Conservation (phyloP, 371 early-diverging fungal genomes). For the Fennellomyces sp. region DNA sequence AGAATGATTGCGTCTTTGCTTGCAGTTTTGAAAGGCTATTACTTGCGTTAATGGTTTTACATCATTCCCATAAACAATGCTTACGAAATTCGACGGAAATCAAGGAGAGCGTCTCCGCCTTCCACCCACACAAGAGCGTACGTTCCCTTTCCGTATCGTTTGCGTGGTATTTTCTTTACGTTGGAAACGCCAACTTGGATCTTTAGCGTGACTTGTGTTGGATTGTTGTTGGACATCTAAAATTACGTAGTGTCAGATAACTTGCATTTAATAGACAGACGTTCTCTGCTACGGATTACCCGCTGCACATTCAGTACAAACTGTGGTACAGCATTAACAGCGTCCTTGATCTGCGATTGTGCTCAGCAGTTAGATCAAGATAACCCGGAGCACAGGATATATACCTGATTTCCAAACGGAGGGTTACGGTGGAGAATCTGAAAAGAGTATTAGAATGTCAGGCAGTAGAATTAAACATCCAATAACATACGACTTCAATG, state of each 20-base stretch:
- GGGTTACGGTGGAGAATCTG: slow-evolving; percentile 52
- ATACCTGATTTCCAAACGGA: slow-evolving; percentile 53
- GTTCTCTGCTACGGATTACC: neutral
- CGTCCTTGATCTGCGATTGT: slow-evolving; percentile 11
- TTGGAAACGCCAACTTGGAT: slow-evolving; percentile 19
- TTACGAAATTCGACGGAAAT: slow-evolving; percentile 46
- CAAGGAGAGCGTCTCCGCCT: slow-evolving; percentile 27
- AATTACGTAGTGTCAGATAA: neutral
- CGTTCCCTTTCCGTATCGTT: slow-evolving; percentile 25
- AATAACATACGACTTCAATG: slow-evolving; percentile 40
- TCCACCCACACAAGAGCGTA: slow-evolving; percentile 40
- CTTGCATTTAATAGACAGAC: neutral
- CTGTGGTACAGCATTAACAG: slow-evolving; percentile 17
- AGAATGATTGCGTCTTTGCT: slow-evolving; percentile 16
- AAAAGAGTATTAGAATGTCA: neutral
- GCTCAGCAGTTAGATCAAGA: neutral
- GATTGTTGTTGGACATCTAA: neutral
- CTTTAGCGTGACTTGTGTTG: neutral
- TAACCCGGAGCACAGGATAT: neutral
- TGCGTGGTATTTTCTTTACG: neutral
- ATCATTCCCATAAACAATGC: neutral
- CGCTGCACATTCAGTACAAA: slow-evolving; percentile 11
- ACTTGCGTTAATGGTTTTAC: neutral
- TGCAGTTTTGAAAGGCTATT: slow-evolving; percentile 31
- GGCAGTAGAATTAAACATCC: neutral